These are phyloP conservation scores for Camellia sinensis DNA, from an alignment of 148 eudicot genomes.

Conservation along the genomic window DNA sequence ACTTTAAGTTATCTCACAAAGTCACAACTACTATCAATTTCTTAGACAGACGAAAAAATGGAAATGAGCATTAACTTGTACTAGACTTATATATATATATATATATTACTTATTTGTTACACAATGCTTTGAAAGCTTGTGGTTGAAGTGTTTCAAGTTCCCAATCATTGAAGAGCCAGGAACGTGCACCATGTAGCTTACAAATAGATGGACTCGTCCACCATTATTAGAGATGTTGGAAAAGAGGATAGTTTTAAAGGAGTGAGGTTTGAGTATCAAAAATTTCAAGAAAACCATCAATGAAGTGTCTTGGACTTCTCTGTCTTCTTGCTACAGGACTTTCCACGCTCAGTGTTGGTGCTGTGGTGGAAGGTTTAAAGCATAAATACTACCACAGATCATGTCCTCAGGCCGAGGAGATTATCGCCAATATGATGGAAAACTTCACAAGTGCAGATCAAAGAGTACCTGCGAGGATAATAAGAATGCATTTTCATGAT, in stretches of 20 bases:
- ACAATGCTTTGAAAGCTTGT: no score
- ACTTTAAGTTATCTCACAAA: no score
- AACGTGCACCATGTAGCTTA: neutral
- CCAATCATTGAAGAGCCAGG: neutral
- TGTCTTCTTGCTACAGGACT: slow-evolving; percentile 2
- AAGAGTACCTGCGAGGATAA: slow-evolving; percentile 7
- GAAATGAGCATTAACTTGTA: no score
- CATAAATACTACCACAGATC: neutral
- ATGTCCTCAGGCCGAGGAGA: slow-evolving; percentile 1
- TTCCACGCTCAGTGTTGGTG: neutral
- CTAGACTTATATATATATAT: no score
- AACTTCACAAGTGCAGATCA: neutral
- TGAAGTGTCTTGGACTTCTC: neutral
- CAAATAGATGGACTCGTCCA: neutral
- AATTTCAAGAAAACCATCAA: no score
- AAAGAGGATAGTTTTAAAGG: neutral
- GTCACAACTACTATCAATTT: no score
- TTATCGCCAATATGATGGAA: neutral
- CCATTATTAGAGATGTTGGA: no score
- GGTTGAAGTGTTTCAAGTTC: neutral
- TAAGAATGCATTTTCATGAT: slow-evolving; percentile 12
- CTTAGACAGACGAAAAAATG: no score
- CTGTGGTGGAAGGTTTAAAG: neutral
- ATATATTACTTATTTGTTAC: no score
- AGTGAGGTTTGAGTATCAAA: no score